Conservation (phyloP, 1,139 yeast species). For the Suhomyces bribrorum region DNA sequence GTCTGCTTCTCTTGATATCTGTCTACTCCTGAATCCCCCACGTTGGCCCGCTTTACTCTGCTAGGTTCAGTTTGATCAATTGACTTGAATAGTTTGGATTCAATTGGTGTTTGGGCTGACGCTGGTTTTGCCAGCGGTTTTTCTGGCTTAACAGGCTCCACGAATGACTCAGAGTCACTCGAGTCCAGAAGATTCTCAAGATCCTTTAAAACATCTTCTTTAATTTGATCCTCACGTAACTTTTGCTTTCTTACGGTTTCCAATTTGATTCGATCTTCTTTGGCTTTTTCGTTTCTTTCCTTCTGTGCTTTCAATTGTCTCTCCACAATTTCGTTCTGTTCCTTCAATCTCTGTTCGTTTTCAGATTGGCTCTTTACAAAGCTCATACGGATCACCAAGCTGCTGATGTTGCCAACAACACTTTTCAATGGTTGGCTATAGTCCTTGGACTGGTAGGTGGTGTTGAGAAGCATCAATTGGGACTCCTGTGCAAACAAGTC, state of each 20-base stretch:
- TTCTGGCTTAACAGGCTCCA: neutral
- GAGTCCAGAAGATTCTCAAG: neutral
- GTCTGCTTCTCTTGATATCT: neutral
- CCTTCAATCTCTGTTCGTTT: constrained; percentile 11
- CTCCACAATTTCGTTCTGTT: constrained; percentile 24
- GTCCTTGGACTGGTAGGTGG: constrained; percentile 9
- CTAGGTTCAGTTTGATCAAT: neutral
- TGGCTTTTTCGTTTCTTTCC: constrained; percentile 11
- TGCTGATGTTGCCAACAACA: constrained; percentile 18
- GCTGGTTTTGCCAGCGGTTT: neutral
- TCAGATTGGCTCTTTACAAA: constrained; percentile 16
- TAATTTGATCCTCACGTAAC: neutral
- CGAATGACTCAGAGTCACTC: neutral
- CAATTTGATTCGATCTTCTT: constrained; percentile 7
- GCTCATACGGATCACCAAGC: constrained; percentile 25
- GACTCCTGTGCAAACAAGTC: constrained; percentile 10
- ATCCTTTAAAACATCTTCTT: neutral
- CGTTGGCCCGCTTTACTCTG: neutral
- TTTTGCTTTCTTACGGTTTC: constrained; percentile 2
- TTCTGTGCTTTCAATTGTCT: constrained; percentile 23
- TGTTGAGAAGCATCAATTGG: constrained; percentile 14
- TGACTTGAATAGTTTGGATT: neutral
- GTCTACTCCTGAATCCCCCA: no score
- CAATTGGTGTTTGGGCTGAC: neutral
- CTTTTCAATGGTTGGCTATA: constrained; percentile 12